Percentiles rank a stretch among this genome's conserved stretches.
phyloP scores from a whole-genome alignment of 2,329 filamentous ascomycete genomes.

The Aureobasidium sp. region DNA sequence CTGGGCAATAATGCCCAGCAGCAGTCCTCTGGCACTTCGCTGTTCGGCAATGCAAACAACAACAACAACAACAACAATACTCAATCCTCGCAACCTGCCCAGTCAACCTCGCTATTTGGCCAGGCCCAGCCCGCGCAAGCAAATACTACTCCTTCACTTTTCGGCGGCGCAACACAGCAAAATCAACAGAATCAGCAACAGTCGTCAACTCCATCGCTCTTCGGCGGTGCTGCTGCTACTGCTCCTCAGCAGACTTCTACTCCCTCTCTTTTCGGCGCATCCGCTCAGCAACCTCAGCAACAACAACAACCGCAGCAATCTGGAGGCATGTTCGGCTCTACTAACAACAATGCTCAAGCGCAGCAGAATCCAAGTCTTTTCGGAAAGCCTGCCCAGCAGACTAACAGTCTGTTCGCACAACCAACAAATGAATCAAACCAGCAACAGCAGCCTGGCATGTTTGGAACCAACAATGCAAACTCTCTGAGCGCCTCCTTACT shows the following conservation, averaged over 20 bases:
- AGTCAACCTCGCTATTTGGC: conserved; percentile 13
- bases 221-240: conserved; percentile 17
- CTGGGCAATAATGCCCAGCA: not conserved
- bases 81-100: conserved; percentile 19
- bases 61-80: conserved; percentile 6
- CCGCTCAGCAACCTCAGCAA: conserved; percentile 13
- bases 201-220: conserved; percentile 20
- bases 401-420: conserved; percentile 32
- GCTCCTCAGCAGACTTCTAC: conserved; percentile 16
- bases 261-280: conserved; percentile 19
- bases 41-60: not conserved
- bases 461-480: conserved; percentile 22
- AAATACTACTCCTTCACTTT: conserved; percentile 32
- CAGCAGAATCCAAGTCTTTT: conserved; percentile 23
- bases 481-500: conserved; percentile 19
- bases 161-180: conserved; percentile 25
- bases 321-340: conserved; percentile 24
- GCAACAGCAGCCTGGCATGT: conserved; percentile 26
- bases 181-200: conserved; percentile 27
- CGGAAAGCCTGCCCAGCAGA: conserved; percentile 12
- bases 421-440: conserved; percentile 24
- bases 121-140: conserved; percentile 1
- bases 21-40: not conserved
- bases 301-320: conserved; percentile 30
- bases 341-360: conserved; percentile 20